Conservation (phyloP, 371 early-diverging fungal genomes). For the Nematocida homosporus region DNA sequence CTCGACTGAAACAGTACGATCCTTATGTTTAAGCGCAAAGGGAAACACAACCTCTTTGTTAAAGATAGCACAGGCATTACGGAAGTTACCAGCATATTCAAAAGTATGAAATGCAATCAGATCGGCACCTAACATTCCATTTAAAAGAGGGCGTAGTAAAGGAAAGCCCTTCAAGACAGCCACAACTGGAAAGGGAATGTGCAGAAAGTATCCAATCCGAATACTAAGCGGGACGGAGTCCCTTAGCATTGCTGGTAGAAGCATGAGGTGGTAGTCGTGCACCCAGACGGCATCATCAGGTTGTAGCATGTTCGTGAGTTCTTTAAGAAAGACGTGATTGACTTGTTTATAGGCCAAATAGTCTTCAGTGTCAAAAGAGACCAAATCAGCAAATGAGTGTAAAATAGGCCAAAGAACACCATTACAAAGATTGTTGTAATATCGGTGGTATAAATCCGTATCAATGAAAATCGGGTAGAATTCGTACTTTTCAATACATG, state of each 20-base stretch:
- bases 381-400: conserved; percentile 93
- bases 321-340: conserved; percentile 80
- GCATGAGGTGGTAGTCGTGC: conserved; percentile 98
- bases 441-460: conserved; percentile 85
- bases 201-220: conserved; percentile 93
- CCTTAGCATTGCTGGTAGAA: conserved; percentile 80
- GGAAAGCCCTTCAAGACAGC: conserved; percentile 86
- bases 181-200: conserved; percentile 91
- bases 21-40: conserved; percentile 4
- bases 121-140: conserved; percentile 80
- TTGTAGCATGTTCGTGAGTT: conserved; percentile 73
- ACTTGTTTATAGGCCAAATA: conserved; percentile 91
- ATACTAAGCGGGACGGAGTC: conserved; percentile 70
- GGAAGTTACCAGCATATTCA: conserved; percentile 94
- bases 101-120: conserved; percentile 94
- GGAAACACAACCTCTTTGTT: conserved; percentile 70
- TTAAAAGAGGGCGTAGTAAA: conserved; percentile 80
- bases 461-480: conserved; percentile 90
- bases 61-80: conserved; percentile 85
- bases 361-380: conserved; percentile 78
- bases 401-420: conserved; percentile 88
- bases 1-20: conserved; percentile 24
- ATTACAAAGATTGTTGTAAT: conserved; percentile 98
- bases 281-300: conserved; percentile 95
- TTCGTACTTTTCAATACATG: conserved; percentile 75